Base-by-base conservation (phyloP, 495 filamentous ascomycete genomes). In the Tuber aestivum region DNA sequence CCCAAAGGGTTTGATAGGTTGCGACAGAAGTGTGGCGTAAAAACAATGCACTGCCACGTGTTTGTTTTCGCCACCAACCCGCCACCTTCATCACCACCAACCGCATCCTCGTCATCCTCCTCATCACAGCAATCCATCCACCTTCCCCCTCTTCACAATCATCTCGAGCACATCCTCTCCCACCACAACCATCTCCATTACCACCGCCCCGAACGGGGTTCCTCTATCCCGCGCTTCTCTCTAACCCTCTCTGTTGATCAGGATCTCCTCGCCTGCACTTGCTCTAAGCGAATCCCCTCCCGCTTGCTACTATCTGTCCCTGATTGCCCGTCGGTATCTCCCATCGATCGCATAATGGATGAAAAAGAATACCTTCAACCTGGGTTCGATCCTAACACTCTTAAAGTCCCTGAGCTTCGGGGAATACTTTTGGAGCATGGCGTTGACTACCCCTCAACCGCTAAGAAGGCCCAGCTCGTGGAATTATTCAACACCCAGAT, bases 371-470 rank as follows among this genome's bases (percentile, higher is more conserved):
- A 97, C 83, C 89, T 98, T 48, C 88, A 92, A 74, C 85, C 91
- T 32, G 92, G 88, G 78, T 97, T 97, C 84, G 94, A 98, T 82
- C 91, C 96, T 40, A 86, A 86, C 76, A 89, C 89, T 72, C 87
- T 97, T 73, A 98, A 93, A 8, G 89, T 97, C 41, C 93, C 95
- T 61, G 90, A 90, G 48, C 88, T 99, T 74, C 92, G 95, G 69
- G 92, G 91, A 35, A 95, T 97, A 76, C 90, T 99, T 42, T 90
- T 98, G 78, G 91, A 89, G 73, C 91, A 99, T 85, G 91, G 93
- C 83, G 86, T 97, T 75, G 80, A 89, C 20, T 98, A 97, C 84
- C 91, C 94, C 1, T 89, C 93, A 12, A 89, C 94, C 71, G 90
- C 92, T 45, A 98, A 97, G 84, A 99, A 99, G 85, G 84, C 89